These are phyloP conservation scores for Ogataea haglerorum DNA, from an alignment of 805 yeast genomes.

Conservation along the genomic window DNA sequence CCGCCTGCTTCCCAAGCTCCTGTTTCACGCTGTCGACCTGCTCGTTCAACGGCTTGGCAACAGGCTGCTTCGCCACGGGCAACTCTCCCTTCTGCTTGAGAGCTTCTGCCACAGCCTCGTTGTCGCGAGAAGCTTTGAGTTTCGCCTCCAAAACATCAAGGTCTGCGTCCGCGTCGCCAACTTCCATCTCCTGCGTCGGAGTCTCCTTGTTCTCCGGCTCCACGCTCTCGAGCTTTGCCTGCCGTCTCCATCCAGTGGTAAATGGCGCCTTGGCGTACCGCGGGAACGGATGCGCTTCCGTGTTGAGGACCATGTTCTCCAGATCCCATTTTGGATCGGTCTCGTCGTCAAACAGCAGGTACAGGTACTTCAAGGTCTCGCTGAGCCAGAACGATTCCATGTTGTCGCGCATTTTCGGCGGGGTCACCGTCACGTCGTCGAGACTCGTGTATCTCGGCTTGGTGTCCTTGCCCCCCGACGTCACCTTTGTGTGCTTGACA, in stretches of 20 bases:
- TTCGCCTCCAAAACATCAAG: constrained; percentile 13
- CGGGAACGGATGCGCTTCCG: constrained; percentile 96
- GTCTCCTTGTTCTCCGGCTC: neutral
- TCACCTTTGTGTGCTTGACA: constrained; percentile 52
- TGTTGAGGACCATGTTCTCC: constrained; percentile 72
- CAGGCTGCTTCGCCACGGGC: constrained; percentile 25
- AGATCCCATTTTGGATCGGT: constrained; percentile 56
- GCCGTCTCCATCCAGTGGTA: constrained; percentile 60
- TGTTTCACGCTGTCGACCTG: constrained; percentile 21
- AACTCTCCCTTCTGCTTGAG: constrained; percentile 22
- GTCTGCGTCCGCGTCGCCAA: neutral
- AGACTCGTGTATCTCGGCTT: constrained; percentile 54
- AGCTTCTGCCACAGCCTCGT: constrained; percentile 24
- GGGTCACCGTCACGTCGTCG: constrained; percentile 61
- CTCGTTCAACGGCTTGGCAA: constrained; percentile 28
- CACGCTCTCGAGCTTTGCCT: constrained; percentile 1
- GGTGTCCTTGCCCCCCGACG: constrained; percentile 45
- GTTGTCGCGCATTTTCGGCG: constrained; percentile 57
- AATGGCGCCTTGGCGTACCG: constrained; percentile 50
- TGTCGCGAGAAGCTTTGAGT: constrained; percentile 17
- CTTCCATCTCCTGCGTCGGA: neutral
- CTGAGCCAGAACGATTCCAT: constrained; percentile 94
- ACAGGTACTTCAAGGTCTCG: constrained; percentile 85
- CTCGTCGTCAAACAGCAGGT: constrained; percentile 71
- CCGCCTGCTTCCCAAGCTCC: constrained; percentile 3